Evolutionary conservation across 2,329 filamentous ascomycete genomes (phyloP).

Genomic region (Nothophaeocryptopus gaeumannii): DNA sequence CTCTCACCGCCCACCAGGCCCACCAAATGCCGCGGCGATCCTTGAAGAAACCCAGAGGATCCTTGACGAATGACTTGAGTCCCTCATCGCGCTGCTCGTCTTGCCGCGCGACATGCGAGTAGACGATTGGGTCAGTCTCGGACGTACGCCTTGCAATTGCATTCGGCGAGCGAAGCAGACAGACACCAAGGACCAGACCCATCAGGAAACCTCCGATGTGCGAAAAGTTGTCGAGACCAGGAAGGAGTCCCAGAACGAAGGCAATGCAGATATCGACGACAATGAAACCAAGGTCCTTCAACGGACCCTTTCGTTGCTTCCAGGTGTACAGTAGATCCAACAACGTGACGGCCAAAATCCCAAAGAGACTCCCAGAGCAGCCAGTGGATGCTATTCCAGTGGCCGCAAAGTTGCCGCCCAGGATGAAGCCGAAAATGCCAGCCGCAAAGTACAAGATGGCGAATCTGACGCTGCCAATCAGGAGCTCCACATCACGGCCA

Average conservation of each 20-base stretch:
- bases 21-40: conserved; percentile 93
- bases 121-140: conserved; percentile 15
- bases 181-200: conserved; percentile 82
- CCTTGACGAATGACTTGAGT: conserved; percentile 46
- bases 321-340: conserved; percentile 93
- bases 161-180: conserved; percentile 83
- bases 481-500: conserved; percentile 85
- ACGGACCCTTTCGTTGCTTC: conserved; percentile 71
- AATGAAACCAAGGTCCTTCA: conserved; percentile 84
- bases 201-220: conserved; percentile 96
- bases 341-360: conserved; percentile 81
- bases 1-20: conserved; percentile 91
- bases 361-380: conserved; percentile 86
- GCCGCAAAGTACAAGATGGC: conserved; percentile 83
- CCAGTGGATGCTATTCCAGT: conserved; percentile 77
- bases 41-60: conserved; percentile 75
- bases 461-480: conserved; percentile 85
- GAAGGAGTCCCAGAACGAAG: conserved; percentile 86
- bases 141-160: conserved; percentile 39
- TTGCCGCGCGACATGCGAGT: conserved; percentile 20
- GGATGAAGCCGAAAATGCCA: conserved; percentile 92
- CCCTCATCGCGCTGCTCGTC: conserved; percentile 23
- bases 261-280: conserved; percentile 81
- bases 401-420: conserved; percentile 90
- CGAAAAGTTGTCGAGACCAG: conserved; percentile 93